phyloP scores from a whole-genome alignment of 129 eudicot genomes.

The Saposhnikovia divaricata region DNA sequence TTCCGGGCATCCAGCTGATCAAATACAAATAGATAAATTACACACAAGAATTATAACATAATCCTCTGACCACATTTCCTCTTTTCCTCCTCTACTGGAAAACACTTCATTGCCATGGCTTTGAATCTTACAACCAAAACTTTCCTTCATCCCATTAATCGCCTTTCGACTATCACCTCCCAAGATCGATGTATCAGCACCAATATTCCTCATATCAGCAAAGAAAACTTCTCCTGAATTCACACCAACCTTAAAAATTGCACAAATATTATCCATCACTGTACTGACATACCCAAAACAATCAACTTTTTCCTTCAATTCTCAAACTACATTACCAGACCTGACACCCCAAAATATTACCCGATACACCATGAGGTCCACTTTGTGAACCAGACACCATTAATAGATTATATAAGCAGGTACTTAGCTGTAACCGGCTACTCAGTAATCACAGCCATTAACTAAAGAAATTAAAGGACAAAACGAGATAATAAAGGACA shows the following conservation, averaged over 20 bases:
- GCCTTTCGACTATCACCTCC: conserved; percentile 62
- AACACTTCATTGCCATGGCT: conserved; percentile 74
- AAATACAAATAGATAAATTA: too few species aligned
- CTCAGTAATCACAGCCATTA: too few species aligned
- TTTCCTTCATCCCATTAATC: conserved; percentile 66
- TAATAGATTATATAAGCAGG: conserved; percentile 49
- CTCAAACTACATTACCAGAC: conserved; percentile 68
- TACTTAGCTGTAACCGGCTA: too few species aligned
- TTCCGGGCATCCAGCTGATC: too few species aligned
- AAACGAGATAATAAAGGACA: too few species aligned
- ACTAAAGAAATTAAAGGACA: too few species aligned
- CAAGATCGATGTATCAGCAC: conserved; percentile 37
- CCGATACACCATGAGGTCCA: conserved; percentile 71
- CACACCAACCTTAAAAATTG: conserved; percentile 72
- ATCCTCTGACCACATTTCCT: conserved; percentile 88
- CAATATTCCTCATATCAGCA: conserved; percentile 58
- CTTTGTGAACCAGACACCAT: conserved; percentile 97
- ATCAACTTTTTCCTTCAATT: conserved; percentile 68
- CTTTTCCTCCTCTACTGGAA: too few species aligned
- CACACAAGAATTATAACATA: too few species aligned
- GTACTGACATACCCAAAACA: conserved; percentile 72
- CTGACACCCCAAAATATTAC: conserved; percentile 81
- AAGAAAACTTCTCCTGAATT: conserved; percentile 79
- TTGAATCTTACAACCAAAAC: conserved; percentile 63
- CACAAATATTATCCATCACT: conserved; percentile 42